phyloP scores from a whole-genome alignment of 352 stramenopile genomes.

The Pythium aquatile region DNA sequence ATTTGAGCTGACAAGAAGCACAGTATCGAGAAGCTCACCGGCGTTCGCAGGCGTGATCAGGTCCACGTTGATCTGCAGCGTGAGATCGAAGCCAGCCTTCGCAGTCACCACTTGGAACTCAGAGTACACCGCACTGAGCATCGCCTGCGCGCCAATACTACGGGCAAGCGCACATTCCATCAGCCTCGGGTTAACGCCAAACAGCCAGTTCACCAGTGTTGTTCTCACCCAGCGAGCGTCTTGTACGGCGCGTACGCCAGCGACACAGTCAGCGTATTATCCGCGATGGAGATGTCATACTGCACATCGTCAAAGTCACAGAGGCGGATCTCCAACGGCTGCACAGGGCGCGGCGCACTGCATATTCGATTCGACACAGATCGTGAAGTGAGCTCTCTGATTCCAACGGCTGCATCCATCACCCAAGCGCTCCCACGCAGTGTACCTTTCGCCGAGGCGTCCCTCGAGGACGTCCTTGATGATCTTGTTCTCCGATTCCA shows the following conservation, averaged over 20 bases:
- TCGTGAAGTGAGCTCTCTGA: slow-evolving; percentile 4
- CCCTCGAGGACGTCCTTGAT: slow-evolving; percentile 80
- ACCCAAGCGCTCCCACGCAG: slow-evolving; percentile 2
- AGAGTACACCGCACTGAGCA: slow-evolving; percentile 71
- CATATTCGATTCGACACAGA: background rate
- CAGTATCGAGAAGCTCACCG: slow-evolving; percentile 29
- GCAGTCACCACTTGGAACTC: slow-evolving; percentile 66
- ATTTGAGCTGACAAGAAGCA: background rate
- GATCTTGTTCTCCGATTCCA: slow-evolving; percentile 88
- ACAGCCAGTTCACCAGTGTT: background rate
- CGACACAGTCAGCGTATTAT: slow-evolving; percentile 65
- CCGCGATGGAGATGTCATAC: slow-evolving; percentile 77
- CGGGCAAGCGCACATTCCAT: background rate
- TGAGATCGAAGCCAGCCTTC: slow-evolving; percentile 80
- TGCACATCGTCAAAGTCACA: slow-evolving; percentile 89
- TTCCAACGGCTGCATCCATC: background rate
- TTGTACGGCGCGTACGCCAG: slow-evolving; percentile 81
- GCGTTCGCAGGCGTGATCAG: slow-evolving; percentile 67
- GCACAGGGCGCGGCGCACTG: slow-evolving; percentile 73
- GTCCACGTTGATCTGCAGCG: slow-evolving; percentile 76
- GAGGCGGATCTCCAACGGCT: slow-evolving; percentile 73
- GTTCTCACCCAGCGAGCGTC: slow-evolving; percentile 49
- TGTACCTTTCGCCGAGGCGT: slow-evolving; percentile 67
- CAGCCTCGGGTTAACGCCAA: background rate
- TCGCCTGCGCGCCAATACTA: slow-evolving; percentile 65